Percentiles rank a stretch among this genome's conserved stretches.
Conservation (phyloP, 1,284 basidiomycete genomes). For the Rhodotorula sp. region DNA sequence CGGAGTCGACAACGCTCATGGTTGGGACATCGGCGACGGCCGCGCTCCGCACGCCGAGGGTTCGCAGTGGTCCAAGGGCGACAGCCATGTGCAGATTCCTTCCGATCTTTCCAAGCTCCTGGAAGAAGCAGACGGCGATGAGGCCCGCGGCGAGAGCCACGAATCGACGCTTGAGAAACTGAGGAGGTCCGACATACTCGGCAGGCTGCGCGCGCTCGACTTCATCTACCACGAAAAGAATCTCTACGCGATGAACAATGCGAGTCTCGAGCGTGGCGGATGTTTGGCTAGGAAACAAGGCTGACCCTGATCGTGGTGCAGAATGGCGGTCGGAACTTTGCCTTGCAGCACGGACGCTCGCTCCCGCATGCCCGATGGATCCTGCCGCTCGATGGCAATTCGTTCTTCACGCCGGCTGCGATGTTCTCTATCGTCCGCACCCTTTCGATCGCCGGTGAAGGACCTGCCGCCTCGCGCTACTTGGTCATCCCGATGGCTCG, state of each 20-base stretch:
- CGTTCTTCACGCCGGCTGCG: slow-evolving; percentile 45
- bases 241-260: slow-evolving; percentile 49
- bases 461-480: slow-evolving; percentile 38
- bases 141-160: slow-evolving; percentile 13
- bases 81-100: slow-evolving; percentile 11
- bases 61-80: slow-evolving; percentile 4
- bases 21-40: slow-evolving; percentile 42
- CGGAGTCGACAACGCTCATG: slow-evolving; percentile 39
- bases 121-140: slow-evolving; percentile 29
- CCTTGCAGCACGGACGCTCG: slow-evolving; percentile 44
- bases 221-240: slow-evolving; percentile 48
- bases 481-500: slow-evolving; percentile 47
- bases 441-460: slow-evolving; percentile 41
- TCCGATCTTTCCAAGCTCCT: slow-evolving; percentile 19
- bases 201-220: slow-evolving; percentile 45
- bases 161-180: slow-evolving; percentile 17
- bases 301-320: slow-evolving; percentile 10
- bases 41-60: slow-evolving; percentile 1
- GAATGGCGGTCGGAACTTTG: slow-evolving; percentile 49
- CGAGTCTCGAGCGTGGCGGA: slow-evolving; percentile 17
- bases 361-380: slow-evolving; percentile 46
- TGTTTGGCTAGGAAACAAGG: too few species aligned
- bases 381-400: slow-evolving; percentile 47
- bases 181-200: slow-evolving; percentile 31
- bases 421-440: slow-evolving; percentile 44